Base-by-base conservation (phyloP, 768 basidiomycete genomes). In the Rhizopogon vinicolor region DNA sequence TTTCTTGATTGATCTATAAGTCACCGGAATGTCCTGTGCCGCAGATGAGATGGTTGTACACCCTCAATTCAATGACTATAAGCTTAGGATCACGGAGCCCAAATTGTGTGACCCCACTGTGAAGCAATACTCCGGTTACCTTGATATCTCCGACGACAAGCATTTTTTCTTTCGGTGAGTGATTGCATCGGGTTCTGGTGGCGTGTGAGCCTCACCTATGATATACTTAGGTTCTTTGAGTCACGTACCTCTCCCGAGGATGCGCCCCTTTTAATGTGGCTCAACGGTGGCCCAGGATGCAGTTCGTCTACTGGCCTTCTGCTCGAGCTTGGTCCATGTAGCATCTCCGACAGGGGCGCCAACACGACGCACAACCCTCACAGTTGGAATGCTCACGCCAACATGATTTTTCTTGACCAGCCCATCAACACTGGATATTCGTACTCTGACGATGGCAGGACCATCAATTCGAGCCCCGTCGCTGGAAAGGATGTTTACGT, bases 341-440 rank as follows among this genome's bases (percentile, higher is more conserved):
- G 72, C 31, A 77, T 98, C 58, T 72, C 79, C 14, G 72, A 91
- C 42, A 75, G 84, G 1, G 92, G 93, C 37, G 73, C 74, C 56
- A 87, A 85, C 72, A 85, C 84, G 14, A 85, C 83, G 1, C 63
- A 66, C 65, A 98, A 99, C 72, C 79, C 83, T 6, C 67, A 90
- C 76, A 87, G 87, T 61, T 99, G 96, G 96, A 99, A 86, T 62
- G 77, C 75, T 41, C 72, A 86, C 60, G 80, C 84, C 22, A 85
- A 84, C 60, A 66, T 81, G 19, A 79, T 83, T 57, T 82, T 81
- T 70, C 77, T 83, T 56, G 81, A 83, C 63, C 79, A 93, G 65
- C 95, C 95, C 18, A 82, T 95, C 61, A 84, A 88, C 54, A 94
- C 97, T 40, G 95, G 96, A 33, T 96, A 80, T 73, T 94, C 91